A percentile compares a stretch with the other conserved stretches of the same genome.
Evolutionary conservation across 2,329 filamentous ascomycete genomes (phyloP).

Genomic region (Penicillium sp.): DNA sequence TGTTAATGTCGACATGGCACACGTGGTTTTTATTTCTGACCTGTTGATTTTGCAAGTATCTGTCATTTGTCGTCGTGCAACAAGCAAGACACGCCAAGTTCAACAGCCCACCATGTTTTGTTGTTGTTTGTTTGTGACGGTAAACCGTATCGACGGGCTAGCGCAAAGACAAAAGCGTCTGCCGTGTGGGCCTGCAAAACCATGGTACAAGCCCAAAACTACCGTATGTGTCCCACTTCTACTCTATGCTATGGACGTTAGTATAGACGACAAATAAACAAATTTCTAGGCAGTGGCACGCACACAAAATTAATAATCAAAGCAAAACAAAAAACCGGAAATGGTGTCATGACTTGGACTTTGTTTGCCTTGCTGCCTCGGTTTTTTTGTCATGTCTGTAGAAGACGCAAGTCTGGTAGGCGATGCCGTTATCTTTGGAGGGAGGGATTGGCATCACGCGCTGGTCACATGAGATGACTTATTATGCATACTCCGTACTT

Average conservation of each 20-base stretch:
- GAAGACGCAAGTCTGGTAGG: conserved; percentile 2
- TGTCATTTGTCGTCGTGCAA: too few species aligned
- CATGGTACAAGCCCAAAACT: too few species aligned
- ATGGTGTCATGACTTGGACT: conserved; percentile 1
- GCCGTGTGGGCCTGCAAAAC: conserved; percentile 6
- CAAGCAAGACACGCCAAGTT: too few species aligned
- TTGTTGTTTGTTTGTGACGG: conserved; percentile 1
- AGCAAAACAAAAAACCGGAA: background rate
- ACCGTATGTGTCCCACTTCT: too few species aligned
- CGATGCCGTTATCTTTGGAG: conserved; percentile 6
- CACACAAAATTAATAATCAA: background rate
- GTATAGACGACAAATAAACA: background rate
- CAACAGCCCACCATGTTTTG: background rate
- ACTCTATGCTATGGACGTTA: background rate
- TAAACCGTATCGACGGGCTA: conserved; percentile 7
- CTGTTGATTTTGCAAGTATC: too few species aligned
- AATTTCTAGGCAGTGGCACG: background rate
- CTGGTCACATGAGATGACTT: background rate
- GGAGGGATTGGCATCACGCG: background rate
- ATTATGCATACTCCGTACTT: background rate
- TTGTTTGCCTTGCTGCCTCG: too few species aligned
- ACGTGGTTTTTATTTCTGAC: background rate
- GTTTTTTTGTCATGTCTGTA: too few species aligned
- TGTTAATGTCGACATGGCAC: background rate
- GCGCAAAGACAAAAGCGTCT: conserved; percentile 8